Evolutionary conservation across 371 early-diverging fungal genomes (phyloP), one percentile per base, ranked within the genome.

Genomic region (Syncephalis plumigaleata): DNA sequence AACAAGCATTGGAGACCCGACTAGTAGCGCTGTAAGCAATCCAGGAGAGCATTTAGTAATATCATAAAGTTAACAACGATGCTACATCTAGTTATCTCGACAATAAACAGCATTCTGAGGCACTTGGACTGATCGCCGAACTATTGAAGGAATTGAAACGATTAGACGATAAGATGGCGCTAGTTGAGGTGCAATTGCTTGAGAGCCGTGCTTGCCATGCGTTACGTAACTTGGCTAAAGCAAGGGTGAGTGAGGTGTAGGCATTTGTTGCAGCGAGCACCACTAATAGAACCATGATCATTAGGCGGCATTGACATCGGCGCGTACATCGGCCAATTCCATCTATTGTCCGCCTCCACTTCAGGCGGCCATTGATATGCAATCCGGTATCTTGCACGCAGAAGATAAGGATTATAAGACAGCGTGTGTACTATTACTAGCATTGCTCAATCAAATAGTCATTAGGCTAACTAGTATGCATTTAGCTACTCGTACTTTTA

Each of bases 361-460:
- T 61, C 98, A 98, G 64, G 98, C 97, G 11, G 73, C 80, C 36
- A 71, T 98, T 40, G 98, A 98, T 64, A 77, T 97, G 81, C 93
- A 96, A 61, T 90, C 91, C 2, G 98, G 98, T 51, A 84, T 93
- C 36, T 73, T 98, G 52, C 94, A 96, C 56, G 87, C 96, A 39
- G 98, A 98, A 58, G 98, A 98, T 52, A 91, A 91, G 67, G 98
- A 98, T 58, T 98, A 91, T 66, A 92, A 93, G 68, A 98, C 97
- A 1, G 97, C 90, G 55, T 94, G 78, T 37, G 9, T 8, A 39
- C 16, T 9, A 27, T 43, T 8, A 17, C n/a, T n/a, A n/a, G 20
- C 45, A 50, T 55, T 48, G n/a, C n/a, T 16, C 9, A 8, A 13
- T n/a, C 25, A 26, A 48, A 39, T 55, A 20, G 3, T 24, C 36